Percentiles rank a stretch among this genome's conserved stretches.
Conservation (phyloP, 192 early-diverging fungal species). For the Dissophora globulifera region DNA sequence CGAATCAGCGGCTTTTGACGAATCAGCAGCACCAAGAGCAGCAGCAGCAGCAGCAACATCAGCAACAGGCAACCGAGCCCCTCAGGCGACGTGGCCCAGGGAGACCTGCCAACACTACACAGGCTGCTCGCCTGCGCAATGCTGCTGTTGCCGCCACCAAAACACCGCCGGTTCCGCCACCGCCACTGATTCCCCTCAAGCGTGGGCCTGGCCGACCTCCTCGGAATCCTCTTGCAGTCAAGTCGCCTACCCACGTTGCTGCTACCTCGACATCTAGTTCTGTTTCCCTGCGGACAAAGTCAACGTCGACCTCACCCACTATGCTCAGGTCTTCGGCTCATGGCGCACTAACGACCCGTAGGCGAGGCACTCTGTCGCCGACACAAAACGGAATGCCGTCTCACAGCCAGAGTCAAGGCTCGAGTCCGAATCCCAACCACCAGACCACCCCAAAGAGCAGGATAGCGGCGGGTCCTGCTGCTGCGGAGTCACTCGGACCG, state of each 20-base stretch:
- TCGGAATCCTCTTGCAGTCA: conserved; percentile 20
- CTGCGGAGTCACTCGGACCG: not conserved
- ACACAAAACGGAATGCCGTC: not conserved
- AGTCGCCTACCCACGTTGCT: conserved; percentile 1
- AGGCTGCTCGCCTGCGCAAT: not conserved
- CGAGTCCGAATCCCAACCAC: not conserved
- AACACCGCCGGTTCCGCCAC: conserved; percentile 8
- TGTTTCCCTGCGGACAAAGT: conserved; percentile 8
- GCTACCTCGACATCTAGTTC: not conserved
- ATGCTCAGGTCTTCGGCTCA: conserved; percentile 14
- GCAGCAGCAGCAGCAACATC: not conserved
- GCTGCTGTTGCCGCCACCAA: not conserved
- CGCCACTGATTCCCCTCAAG: conserved; percentile 28
- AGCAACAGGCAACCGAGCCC: conserved; percentile 1
- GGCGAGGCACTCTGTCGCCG: conserved; percentile 16
- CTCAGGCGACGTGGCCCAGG: conserved; percentile 26
- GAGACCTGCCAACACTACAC: conserved; percentile 16
- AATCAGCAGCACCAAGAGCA: too few relatives aligned
- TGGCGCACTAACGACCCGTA: conserved; percentile 13
- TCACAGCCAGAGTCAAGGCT: not conserved
- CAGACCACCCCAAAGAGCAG: not conserved
- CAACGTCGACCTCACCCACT: conserved; percentile 36
- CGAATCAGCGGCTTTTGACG: conserved; percentile 32
- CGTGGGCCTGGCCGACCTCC: conserved; percentile 54
- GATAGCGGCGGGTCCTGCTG: too few relatives aligned